Base-by-base conservation (phyloP, 176 grass and related monocot species). In the Dendrocalamus sinicus region DNA sequence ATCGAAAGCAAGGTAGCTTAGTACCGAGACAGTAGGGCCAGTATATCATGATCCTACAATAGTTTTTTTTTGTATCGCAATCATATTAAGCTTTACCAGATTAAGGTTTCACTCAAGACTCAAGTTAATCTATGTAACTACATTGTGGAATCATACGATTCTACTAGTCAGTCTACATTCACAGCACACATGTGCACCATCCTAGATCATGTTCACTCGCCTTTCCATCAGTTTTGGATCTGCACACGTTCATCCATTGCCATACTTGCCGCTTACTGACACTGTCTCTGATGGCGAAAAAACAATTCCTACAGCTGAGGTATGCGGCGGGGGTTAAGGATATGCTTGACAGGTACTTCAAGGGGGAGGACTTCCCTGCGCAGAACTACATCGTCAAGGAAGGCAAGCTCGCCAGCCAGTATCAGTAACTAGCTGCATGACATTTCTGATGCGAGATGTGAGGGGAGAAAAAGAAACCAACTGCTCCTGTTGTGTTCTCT, bases 341-440 rank as follows among this genome's bases (percentile, higher is more conserved):
- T 75, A 98, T 94, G 91, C 84, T 98, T 67, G 89, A 95, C 63
- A 82, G 81, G 54, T 94, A 94, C 81, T 98, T 98, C 91, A 98
- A 98, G 69, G 93, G 96, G 13, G 83, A 94, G 64, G 96, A 95
- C 65, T 98, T 98, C 84, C 90, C 91, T 0, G 78, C 22, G 57
- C 88, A 98, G 30, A 87, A 98, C 75, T 98, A 98, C 77, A 98
- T 98, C 58, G 96, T 98, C 11, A 98, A 94, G 87, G 91, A 93
- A 83, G 96, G 93, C 35, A 81, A 91, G 64, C 86, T 94, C 15
- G 91, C 93, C 3, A 88, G 88, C 73, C 95, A 94, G 62, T 92
- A 94, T 80, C 84, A 76, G 83, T 94, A 84, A 44, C 14, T 28
- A 6, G 58, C 12, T 28, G 10, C 66, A 65, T 55, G 44, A 5